Evolutionary conservation across 306 rosid species (phyloP).

Genomic region (Myrica gale): DNA sequence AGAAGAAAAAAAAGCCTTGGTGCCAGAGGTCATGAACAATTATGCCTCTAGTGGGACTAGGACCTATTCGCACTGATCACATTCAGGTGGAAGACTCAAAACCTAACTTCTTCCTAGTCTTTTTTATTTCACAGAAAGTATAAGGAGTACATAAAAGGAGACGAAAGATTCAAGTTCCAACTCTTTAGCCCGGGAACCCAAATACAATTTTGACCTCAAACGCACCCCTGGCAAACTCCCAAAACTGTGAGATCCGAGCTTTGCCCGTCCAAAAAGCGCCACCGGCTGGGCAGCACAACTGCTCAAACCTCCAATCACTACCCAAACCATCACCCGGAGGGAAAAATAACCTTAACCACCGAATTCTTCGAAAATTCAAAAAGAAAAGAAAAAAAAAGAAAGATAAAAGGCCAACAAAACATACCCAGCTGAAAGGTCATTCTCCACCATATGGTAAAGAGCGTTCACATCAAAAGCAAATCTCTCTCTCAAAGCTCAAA

Average conservation of each 20-base stretch:
- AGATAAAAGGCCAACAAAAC: not conserved
- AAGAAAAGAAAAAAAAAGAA: slow-evolving; percentile 4
- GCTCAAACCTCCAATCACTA: not conserved
- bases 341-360: slow-evolving; percentile 31
- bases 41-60: no score
- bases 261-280: not conserved
- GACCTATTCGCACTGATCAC: no score
- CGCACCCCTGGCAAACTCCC: slow-evolving; percentile 18
- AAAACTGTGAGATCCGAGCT: slow-evolving; percentile 40
- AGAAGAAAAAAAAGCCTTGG: no score
- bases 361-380: slow-evolving; percentile 37
- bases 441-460: slow-evolving; percentile 33
- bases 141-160: not conserved
- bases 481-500: slow-evolving; percentile 17
- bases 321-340: not conserved
- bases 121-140: no score
- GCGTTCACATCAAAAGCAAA: slow-evolving; percentile 37
- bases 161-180: slow-evolving; percentile 26
- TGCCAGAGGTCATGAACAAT: no score
- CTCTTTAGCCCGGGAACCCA: slow-evolving; percentile 32
- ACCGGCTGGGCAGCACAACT: not conserved
- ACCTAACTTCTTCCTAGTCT: no score
- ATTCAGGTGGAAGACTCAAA: no score
- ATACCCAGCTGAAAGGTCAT: slow-evolving; percentile 43
- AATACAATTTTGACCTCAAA: slow-evolving; percentile 36